phyloP scores from a whole-genome alignment of 176 grass and related monocot species.

The Triticum turgidum region DNA sequence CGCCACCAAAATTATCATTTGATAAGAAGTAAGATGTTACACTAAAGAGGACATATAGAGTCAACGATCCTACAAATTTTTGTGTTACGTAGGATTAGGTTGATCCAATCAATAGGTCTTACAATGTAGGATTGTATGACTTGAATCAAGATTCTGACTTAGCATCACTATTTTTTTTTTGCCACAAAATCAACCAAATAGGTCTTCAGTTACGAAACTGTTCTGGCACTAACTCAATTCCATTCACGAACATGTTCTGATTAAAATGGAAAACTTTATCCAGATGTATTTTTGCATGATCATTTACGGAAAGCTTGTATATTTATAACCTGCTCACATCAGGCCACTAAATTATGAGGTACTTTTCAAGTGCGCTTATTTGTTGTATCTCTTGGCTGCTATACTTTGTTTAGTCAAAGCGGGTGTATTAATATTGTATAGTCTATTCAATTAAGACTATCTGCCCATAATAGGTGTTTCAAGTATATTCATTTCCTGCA shows the following conservation, averaged over 20 bases:
- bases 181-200: neutral
- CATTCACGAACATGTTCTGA: constrained; percentile 12
- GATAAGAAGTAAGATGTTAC: neutral
- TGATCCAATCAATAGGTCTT: neutral
- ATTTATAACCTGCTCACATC: neutral
- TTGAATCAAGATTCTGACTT: neutral
- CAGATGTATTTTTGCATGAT: neutral
- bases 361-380: neutral
- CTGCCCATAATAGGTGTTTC: neutral
- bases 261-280: neutral
- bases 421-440: neutral
- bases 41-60: neutral
- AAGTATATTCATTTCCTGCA: neutral
- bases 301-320: neutral
- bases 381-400: neutral
- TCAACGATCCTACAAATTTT: neutral
- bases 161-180: constrained; percentile 10
- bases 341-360: neutral
- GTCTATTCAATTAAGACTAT: neutral
- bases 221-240: constrained; percentile 6
- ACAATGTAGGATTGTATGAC: neutral
- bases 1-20: neutral
- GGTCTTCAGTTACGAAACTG: neutral
- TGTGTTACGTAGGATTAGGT: neutral
- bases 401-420: neutral